Base-by-base conservation (phyloP, 768 basidiomycete genomes). In the Phylloporus sp. region DNA sequence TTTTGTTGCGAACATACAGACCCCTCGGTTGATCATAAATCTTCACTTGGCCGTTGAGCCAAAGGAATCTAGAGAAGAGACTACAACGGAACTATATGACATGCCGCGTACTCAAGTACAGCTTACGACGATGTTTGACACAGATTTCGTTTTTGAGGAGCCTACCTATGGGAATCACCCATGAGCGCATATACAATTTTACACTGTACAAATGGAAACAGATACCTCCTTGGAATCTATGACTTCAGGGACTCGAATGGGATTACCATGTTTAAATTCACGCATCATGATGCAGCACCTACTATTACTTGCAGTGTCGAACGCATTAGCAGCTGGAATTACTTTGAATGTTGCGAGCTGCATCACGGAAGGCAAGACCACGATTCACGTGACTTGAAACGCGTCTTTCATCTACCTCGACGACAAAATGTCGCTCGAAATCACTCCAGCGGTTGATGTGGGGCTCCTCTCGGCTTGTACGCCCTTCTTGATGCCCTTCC, bases 401-500 rank as follows among this genome's bases (percentile, higher is more conserved):
- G 41, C 45, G 46, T 51, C 28, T 22, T 36, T 10, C 9, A 2
- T 24, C n/a, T 23, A 15, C 15, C 9, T 18, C 16, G n/a, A 16
- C 24, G 1, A 52, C 43, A 9, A 16, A 35, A 58, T 59, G 62
- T 52, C 38, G 22, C 48, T 62, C 39, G 61, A 70, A 53, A 62
- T 70, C 31, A 50, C 35, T n/a, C 46, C 58, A 23, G 46, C 3
- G 16, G n/a, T 24, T 4, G 52, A 53, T 27, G 51, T 20, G 27
- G 23, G 12, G 2, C 43, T 5, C 12, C 54, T 56, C 57, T 79
- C 10, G 63, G 71, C n/a, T 51, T 81, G 79, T 42, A 72, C 70
- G 3, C 88, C 87, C 1, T 77, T 84, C 62, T 76, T 94, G 27
- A 90, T 94, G 87, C 91, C 91, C 5, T 93, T 94, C 56, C 82